These are phyloP conservation scores for Edaphochlamys debaryana DNA, from an alignment of 139 green algal species.

Conservation along the genomic window DNA sequence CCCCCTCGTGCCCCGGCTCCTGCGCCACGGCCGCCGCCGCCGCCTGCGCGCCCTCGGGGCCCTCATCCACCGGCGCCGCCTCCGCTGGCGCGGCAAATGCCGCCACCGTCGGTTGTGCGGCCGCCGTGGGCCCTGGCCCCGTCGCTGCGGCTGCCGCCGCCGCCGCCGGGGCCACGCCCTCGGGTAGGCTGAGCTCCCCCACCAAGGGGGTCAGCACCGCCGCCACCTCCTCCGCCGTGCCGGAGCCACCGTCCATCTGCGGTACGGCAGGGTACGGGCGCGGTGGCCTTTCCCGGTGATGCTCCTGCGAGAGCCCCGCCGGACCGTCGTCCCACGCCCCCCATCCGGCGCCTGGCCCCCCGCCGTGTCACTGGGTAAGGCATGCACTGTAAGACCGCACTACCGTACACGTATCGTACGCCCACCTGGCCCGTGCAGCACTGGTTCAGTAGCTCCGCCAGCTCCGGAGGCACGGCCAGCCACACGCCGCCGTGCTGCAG, in stretches of 20 bases:
- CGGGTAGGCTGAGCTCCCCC: neutral
- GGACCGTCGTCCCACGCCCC: no score
- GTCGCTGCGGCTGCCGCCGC: neutral
- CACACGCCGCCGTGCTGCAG: constrained; percentile 45
- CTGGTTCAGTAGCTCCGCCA: constrained; percentile 43
- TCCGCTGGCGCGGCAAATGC: neutral
- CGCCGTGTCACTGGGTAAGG: no score
- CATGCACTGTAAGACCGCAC: no score
- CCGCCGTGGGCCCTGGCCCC: neutral
- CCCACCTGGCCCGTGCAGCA: constrained; percentile 49
- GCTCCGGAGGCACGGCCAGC: constrained; percentile 29
- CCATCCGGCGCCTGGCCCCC: no score
- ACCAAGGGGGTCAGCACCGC: constrained; percentile 23
- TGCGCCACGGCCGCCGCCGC: neutral
- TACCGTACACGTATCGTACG: no score
- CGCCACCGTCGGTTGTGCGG: neutral
- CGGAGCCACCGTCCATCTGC: constrained; percentile 44
- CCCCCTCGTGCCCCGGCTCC: neutral
- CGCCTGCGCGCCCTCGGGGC: no score
- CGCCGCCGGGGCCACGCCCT: neutral
- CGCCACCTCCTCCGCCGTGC: constrained; percentile 45
- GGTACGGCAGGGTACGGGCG: no score
- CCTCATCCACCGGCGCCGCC: no score
- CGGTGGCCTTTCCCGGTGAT: no score
- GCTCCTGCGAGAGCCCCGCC: no score